phyloP scores from a whole-genome alignment of 345 rosid species.

The Bruguiera gymnorhiza region DNA sequence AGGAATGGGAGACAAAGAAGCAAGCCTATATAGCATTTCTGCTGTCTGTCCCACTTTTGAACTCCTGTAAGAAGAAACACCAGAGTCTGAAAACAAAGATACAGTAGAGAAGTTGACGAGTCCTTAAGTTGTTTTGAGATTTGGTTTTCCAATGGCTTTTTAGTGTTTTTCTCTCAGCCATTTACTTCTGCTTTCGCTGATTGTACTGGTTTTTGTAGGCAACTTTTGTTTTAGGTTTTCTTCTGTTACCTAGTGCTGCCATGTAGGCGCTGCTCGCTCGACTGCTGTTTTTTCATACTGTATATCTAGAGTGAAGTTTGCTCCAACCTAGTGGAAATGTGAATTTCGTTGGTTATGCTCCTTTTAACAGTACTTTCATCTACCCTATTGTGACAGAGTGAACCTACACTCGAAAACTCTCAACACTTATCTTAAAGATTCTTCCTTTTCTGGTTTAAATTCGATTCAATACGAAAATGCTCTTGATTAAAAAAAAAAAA shows the following conservation, averaged over 20 bases:
- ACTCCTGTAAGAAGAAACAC: slow-evolving; percentile 15
- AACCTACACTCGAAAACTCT: no score
- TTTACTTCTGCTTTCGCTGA: slow-evolving; percentile 7
- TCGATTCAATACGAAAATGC: no score
- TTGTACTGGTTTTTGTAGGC: slow-evolving; percentile 30
- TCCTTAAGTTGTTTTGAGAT: slow-evolving; percentile 23
- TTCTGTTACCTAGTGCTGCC: slow-evolving; percentile 19
- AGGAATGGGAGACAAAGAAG: slow-evolving; percentile 52
- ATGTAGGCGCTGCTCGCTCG: no score
- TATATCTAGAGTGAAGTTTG: slow-evolving; percentile 55
- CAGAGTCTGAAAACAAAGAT: slow-evolving; percentile 26
- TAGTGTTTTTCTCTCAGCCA: slow-evolving; percentile 7
- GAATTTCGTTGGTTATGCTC: slow-evolving; percentile 21
- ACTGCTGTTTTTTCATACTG: slow-evolving; percentile 36
- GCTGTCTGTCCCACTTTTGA: neutral
- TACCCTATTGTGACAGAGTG: no score
- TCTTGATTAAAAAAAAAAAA: no score
- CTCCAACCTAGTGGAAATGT: slow-evolving; percentile 27
- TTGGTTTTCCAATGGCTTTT: slow-evolving; percentile 17
- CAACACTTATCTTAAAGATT: no score
- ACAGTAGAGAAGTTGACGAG: slow-evolving; percentile 22
- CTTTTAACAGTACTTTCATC: neutral
- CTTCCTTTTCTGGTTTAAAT: no score
- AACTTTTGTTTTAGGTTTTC: slow-evolving; percentile 17
- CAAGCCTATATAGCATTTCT: slow-evolving; percentile 43